A percentile compares a stretch with the other conserved stretches of the same genome.
phyloP scores from a whole-genome alignment of 148 eudicot genomes.

The Cornus controversa region DNA sequence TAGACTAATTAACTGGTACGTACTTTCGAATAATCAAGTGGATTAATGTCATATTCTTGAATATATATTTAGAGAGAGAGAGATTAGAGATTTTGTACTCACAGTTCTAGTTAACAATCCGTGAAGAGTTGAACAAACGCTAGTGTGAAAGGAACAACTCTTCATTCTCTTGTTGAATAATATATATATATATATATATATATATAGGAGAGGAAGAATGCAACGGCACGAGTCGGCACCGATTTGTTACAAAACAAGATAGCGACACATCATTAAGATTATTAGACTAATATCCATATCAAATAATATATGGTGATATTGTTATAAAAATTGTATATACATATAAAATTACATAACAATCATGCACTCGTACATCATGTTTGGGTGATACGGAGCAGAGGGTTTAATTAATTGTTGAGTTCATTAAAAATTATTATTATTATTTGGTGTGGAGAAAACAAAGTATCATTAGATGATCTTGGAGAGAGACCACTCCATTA shows the following conservation, averaged over 20 bases:
- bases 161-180: neutral
- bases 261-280: too few relatives aligned
- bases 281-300: too few relatives aligned
- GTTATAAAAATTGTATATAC: too few relatives aligned
- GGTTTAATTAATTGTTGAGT: neutral
- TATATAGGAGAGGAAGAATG: too few relatives aligned
- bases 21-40: neutral
- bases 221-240: too few relatives aligned
- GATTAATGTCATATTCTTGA: neutral
- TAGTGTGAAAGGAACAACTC: constrained; percentile 1
- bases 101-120: neutral
- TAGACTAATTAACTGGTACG: too few relatives aligned
- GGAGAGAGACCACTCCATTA: neutral
- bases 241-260: too few relatives aligned
- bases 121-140: neutral
- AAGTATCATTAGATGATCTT: neutral
- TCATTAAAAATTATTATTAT: neutral
- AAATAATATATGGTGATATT: too few relatives aligned
- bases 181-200: too few relatives aligned
- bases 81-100: too few relatives aligned
- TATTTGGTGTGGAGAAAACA: neutral
- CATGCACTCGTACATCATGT: too few relatives aligned
- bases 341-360: neutral
- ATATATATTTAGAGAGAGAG: neutral
- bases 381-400: too few relatives aligned